phyloP scores from a whole-genome alignment of 495 filamentous ascomycete species.

The Trichoderma orchidacearum region DNA sequence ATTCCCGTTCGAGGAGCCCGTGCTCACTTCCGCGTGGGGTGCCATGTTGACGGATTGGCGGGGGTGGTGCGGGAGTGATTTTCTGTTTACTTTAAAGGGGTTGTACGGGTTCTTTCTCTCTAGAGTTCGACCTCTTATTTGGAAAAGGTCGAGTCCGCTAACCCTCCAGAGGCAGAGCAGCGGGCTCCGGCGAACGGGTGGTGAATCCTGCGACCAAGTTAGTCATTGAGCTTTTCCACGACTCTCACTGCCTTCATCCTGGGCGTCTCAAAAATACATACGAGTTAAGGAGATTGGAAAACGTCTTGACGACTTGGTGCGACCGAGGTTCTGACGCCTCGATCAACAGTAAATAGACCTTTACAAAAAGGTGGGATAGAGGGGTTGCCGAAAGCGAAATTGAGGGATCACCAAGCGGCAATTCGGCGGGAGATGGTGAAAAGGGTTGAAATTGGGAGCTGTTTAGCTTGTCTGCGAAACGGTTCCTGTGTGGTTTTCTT shows the following conservation, averaged over 20 bases:
- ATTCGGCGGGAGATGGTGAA: not conserved
- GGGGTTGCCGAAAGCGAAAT: not conserved
- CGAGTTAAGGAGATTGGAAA: conserved; percentile 85
- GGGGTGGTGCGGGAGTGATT: conserved; percentile 4
- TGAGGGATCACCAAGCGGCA: not conserved
- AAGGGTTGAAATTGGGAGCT: not conserved
- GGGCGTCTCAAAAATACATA: conserved; percentile 35
- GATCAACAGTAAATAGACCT: conserved; percentile 24
- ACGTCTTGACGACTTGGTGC: conserved; percentile 60
- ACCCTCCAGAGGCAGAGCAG: conserved; percentile 80
- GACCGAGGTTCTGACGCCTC: conserved; percentile 41
- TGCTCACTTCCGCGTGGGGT: conserved; percentile 73
- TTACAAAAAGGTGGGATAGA: not conserved
- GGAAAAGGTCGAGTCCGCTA: conserved; percentile 62
- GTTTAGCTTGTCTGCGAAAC: not conserved
- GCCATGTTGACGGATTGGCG: conserved; percentile 51
- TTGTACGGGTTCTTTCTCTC: conserved; percentile 14
- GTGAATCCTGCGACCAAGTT: conserved; percentile 50
- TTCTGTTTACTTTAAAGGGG: conserved; percentile 7
- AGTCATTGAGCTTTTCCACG: conserved; percentile 4
- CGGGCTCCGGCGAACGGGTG: conserved; percentile 96
- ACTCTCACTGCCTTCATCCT: conserved; percentile 3
- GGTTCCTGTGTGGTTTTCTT: not conserved
- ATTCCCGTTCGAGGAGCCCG: conserved; percentile 61
- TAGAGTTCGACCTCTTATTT: conserved; percentile 34